Base-by-base conservation (phyloP, 345 rosid species). In the Citrus reticulata region DNA sequence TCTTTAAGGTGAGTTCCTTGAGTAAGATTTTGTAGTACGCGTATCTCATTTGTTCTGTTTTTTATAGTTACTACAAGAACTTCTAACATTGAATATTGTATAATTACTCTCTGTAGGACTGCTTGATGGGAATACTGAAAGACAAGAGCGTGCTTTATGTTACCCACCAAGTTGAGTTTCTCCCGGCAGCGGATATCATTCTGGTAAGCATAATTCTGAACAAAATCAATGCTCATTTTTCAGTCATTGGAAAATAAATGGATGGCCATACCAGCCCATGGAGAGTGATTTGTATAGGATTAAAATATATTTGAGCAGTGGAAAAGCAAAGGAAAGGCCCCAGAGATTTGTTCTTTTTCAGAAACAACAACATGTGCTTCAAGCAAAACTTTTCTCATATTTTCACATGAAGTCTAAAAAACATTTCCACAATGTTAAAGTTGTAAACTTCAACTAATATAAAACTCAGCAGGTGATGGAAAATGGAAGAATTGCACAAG, bases 81-180 rank as follows among this genome's bases (percentile, higher is more conserved):
- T 64, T 68, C n/a, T n/a, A 70, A n/a, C 68, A 35, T 63, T 32
- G 32, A 68, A 9, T 34, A 25, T 51, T 35, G 20, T 39, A 19
- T 49, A 22, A 8, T 71, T 76, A 46, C 55, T 27, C 39, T 83
- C 74, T 81, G 68, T 80, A 95, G 98, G 98, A 95, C 1, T 95
- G 98, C 84, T 87, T 95, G 78, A 89, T 90, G 98, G 98, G 98
- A 80, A 80, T 91, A 59, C 89, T 95, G 13, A 90, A 87, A 81
- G 89, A 89, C 40, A 95, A 92, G 83, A 95, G 97, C 9, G 84
- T 90, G 63, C 83, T 95, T 80, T 95, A 90, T 72, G 98, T 95
- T 54, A 93, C 98, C 25, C 98, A 95, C 88, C 98, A 95, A 92
- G 97, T 95, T 10, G 98, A 95, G 89, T 93, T 93, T 87, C 97